Percentiles rank a stretch among this genome's conserved stretches.
Conservation (phyloP, 2,329 filamentous ascomycete genomes). For the Mycosphaerella sp. region DNA sequence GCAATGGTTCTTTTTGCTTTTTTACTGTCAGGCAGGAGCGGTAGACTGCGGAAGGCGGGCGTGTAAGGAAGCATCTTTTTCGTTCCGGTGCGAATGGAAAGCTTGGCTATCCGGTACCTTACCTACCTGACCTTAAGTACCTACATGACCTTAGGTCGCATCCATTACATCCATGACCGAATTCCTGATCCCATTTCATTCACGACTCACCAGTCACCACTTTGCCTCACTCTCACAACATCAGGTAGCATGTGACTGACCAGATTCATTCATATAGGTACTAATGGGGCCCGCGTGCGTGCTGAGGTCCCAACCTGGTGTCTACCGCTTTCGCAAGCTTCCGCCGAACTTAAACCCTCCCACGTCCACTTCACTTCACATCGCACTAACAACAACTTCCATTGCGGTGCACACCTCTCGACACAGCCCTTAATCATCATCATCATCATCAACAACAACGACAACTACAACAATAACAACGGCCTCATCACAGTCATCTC, state of each 20-base stretch:
- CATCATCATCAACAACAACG: too few species aligned
- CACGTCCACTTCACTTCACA: background rate
- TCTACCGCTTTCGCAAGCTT: background rate
- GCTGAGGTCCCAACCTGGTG: too few species aligned
- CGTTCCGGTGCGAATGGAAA: background rate
- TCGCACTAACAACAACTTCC: background rate
- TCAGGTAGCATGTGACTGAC: too few species aligned
- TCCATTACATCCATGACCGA: background rate
- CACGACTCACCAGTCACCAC: too few species aligned
- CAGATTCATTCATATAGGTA: too few species aligned
- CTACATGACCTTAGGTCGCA: background rate
- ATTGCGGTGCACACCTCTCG: background rate
- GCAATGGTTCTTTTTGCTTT: background rate
- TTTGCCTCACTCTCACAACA: too few species aligned
- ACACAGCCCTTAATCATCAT: too few species aligned
- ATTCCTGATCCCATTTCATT: too few species aligned
- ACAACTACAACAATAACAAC: too few species aligned
- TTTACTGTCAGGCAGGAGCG: background rate
- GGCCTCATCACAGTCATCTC: too few species aligned
- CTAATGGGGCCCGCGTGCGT: too few species aligned
- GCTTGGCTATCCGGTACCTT: background rate
- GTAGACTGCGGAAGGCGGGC: background rate
- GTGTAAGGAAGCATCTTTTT: background rate
- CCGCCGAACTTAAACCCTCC: background rate
- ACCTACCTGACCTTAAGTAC: background rate